Conservation (phyloP, 2,329 filamentous ascomycete species). For the Balansia obtecta region DNA sequence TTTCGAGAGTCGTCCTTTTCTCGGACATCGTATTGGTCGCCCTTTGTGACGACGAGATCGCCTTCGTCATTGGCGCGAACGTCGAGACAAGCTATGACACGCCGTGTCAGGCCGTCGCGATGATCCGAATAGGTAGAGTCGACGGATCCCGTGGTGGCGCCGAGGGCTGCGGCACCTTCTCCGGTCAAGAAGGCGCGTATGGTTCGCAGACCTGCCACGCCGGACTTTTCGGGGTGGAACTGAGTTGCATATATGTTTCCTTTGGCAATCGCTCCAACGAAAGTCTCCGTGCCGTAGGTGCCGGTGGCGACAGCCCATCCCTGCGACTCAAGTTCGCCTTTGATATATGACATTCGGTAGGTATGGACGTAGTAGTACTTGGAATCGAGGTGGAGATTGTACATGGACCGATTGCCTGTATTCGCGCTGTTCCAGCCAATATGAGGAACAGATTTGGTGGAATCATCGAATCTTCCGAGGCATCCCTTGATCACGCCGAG, state of each 20-base stretch:
- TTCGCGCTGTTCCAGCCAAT: constrained; percentile 97
- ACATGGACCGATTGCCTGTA: constrained; percentile 47
- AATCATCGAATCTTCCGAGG: constrained; percentile 65
- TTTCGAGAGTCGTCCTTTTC: constrained; percentile 57
- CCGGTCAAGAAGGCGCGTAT: constrained; percentile 80
- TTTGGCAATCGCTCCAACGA: constrained; percentile 79
- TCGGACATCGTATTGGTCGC: constrained; percentile 95
- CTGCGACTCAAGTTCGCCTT: constrained; percentile 60
- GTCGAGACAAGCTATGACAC: constrained; percentile 92
- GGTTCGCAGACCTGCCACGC: constrained; percentile 73
- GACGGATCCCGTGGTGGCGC: constrained; percentile 3
- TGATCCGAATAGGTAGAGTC: constrained; percentile 11
- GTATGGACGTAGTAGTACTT: constrained; percentile 99
- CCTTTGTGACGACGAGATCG: constrained; percentile 94
- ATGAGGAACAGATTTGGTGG: constrained; percentile 84
- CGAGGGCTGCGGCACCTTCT: constrained; percentile 40
- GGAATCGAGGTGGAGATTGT: constrained; percentile 64
- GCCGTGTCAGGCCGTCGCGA: constrained; percentile 67
- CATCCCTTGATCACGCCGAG: constrained; percentile 60
- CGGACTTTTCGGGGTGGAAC: constrained; percentile 97
- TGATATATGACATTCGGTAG: constrained; percentile 68
- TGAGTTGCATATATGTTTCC: constrained; percentile 85
- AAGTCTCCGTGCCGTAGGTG: constrained; percentile 76
- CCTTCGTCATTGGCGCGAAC: constrained; percentile 89
- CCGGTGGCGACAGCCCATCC: constrained; percentile 92